Base-by-base conservation (phyloP, 805 yeast genomes). In the Kluyveromyces dobzhanskii region DNA sequence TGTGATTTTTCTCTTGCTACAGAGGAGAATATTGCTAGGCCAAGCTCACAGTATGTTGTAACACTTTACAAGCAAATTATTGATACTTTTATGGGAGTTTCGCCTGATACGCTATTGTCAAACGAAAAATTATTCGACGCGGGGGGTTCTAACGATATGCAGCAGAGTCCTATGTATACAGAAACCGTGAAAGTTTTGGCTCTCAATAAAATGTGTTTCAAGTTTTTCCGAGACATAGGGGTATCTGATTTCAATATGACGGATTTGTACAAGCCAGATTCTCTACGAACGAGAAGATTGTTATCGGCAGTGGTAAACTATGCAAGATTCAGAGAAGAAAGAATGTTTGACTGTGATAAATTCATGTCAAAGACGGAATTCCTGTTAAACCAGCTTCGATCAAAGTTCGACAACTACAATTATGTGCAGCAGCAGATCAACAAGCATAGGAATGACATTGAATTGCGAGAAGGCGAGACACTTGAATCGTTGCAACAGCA, bases 281-380 rank as follows among this genome's bases (percentile, higher is more conserved):
- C 83, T 0, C 60, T 57, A 28, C 66, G 94, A 42, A 67, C 76
- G 1, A 65, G 77, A 44, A 64, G 90, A 34, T 67, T 85, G 16
- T 59, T 86, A 19, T 85, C 94, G 54, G 92, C 92, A 1, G 77
- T 86, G 36, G 82, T 86, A 17, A 87, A 87, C 56, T 87, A 76
- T 66, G 94, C 94, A 1, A 65, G 90, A 41, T 86, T 83, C 52
- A 70, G 94, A 47, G 94, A 85, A 49, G 85, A 79, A 46, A 78
- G 83, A 43, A 72, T 79, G 56, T 70, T 67, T 17, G 87, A 81
- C 47, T 78, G 83, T 51, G 85, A 79, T 44, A 73, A 72, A 18
- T 63, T 82, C 18, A 75, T 80, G 21, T 62, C 69, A 5, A 65
- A 68, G 32, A 73, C 78, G 43, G 82, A 78, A 38, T 53, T 65